Evolutionary conservation across 75 land plant species (phyloP), one percentile per base, ranked within the genome.

Genomic region (Adiantum capillusveneris): DNA sequence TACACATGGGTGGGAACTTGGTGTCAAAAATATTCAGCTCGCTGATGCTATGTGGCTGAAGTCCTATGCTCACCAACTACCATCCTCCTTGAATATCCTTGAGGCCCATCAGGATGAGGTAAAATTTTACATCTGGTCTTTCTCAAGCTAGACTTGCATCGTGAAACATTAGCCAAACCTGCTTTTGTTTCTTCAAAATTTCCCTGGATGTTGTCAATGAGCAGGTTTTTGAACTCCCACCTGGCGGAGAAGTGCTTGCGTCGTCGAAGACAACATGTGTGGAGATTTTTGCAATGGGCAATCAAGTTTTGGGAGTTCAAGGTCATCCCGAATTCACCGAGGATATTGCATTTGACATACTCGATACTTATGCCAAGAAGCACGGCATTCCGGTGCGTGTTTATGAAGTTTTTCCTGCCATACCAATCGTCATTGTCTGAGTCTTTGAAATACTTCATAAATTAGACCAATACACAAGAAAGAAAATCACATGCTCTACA

Each of bases 281-380:
- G 0, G 94, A 88, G 57, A 85, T 85, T 83, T 88, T 85, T 44
- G 42, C 64, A 29, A 62, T 65, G 14, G 86, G 79, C 3, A 78
- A 88, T 42, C 82, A 82, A 55, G 65, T 83, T 1, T 65, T 88
- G 73, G 94, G 94, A 12, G 78, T 88, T 25, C 94, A 88, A 60
- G 94, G 94, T 50, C 90, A 88, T 39, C 90, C 90, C 11, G 94
- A 88, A 63, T 88, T 87, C 72, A 85, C 64, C 43, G 65, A 66
- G 17, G 94, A 82, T 69, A 85, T 88, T 60, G 66, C 86, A 0
- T 25, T 70, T 18, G 53, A 74, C 75, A 68, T 88, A 29, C 65
- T 85, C 31, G 81, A 80, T 13, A 62, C 66, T 1, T 76, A 81
- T 37, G 56, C 55, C 11, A 44, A 62, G 0, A 50, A 48, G 51